Base-by-base conservation (phyloP, 1,284 basidiomycete species). In the Ustilago crameri region DNA sequence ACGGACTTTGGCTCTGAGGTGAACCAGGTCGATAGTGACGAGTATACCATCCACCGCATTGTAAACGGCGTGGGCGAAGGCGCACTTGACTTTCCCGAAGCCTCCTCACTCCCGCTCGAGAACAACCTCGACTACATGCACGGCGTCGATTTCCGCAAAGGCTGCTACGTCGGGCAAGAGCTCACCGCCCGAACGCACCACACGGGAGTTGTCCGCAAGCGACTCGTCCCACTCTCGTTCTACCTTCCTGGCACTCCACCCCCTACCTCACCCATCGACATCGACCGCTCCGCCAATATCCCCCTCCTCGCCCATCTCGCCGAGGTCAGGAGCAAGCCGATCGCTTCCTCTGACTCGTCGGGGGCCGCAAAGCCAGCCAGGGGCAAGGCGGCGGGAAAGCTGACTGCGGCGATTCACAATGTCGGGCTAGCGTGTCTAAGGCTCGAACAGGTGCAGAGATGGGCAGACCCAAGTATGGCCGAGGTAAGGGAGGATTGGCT, bases 151-250 rank as follows among this genome's bases (percentile, higher is more conserved):
- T 97, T 97, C 83, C 87, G 92, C 48, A 98, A 99, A 85, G 96
- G 96, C 7, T 99, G 96, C 84, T 98, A 98, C 81, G 90, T 98
- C 2, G 96, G 96, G 3, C 96, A 99, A 86, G 96, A 98, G 80
- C 86, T 98, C 40, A 98, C 95, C 0, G 95, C 97, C 2, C 88
- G 96, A 27, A 98, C 95, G 22, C 95, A 96, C 83, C 93, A 97
- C 82, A 97, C 92, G 1, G 96, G 96, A 8, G 88, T 92, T 15
- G 87, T 97, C 24, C 87, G 96, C 58, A 98, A 98, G 84, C 90
- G 96, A 18, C 91, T 95, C 45, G 85, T 95, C 9, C 94, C 95
- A 3, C 88, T 97, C 1, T 23, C 40, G 2, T 51, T 83, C 41
- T 74, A 76, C 38, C 51, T 35, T 5, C 42, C 52, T 2, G 51